Base-by-base conservation (phyloP, 169 alveolate species). In the Babesia microti region DNA sequence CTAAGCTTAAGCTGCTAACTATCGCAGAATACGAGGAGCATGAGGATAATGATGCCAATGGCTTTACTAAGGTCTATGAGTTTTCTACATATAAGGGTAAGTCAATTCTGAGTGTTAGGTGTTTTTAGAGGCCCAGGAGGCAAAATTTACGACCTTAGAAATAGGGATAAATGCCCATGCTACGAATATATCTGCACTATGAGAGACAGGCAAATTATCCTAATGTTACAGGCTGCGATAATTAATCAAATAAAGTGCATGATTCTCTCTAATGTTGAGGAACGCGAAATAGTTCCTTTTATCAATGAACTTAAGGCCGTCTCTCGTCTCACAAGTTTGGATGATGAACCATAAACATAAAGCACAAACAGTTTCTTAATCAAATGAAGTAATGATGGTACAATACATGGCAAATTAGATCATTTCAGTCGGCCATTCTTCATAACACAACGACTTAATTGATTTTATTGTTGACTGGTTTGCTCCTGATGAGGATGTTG, bases 121-220 rank as follows among this genome's bases (percentile, higher is more conserved):
- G 84, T 87, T 11, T 88, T 87, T 50, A 42, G 88, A 45, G 92
- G 88, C 46, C 78, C 78, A 14, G 55, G 68, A 30, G 97, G 97
- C 4, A 63, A 47, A 14, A 86, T 88, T n/a, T 78, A 83, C 61
- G 96, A 90, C 59, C 61, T 90, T 36, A 85, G 97, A 36, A 95
- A 94, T 12, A 36, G 58, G 26, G 93, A 90, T 35, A 63, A 72
- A 11, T 82, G 89, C 12, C 97, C 97, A 6, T 82, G 88, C 41
- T 84, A 79, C 59, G 69, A 75, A 41, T 68, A 75, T 42, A 47
- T 67, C 39, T 50, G 57, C 14, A 66, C 68, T 53, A 67, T 57
- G 43, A 34, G 66, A 12, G 74, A 68, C 33, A 9, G 28, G 2
- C 72, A 75, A 41, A 58, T 75, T n/a, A 47, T 57, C 19, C 30